A percentile compares a stretch with the other conserved stretches of the same genome.
phyloP scores from a whole-genome alignment of 306 rosid genomes.

The Gillenia trifoliata region DNA sequence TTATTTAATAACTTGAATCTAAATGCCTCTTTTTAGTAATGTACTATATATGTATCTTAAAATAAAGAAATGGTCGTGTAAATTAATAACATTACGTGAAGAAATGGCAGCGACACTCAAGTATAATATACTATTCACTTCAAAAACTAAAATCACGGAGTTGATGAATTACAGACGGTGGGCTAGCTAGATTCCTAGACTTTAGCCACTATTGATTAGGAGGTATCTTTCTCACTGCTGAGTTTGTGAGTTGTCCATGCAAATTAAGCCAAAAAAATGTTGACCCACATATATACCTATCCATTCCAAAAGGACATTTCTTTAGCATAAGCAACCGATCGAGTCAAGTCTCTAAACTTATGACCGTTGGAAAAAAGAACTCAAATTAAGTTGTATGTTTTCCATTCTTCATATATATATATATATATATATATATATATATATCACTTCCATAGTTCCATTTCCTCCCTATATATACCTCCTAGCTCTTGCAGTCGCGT shows the following conservation, averaged over 20 bases:
- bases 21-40: too few species aligned
- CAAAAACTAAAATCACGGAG: background rate
- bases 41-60: too few species aligned
- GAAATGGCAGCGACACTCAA: too few species aligned
- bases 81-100: too few species aligned
- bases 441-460: background rate
- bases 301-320: background rate
- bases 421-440: background rate
- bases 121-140: background rate
- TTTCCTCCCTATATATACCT: background rate
- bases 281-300: background rate
- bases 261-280: background rate
- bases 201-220: background rate
- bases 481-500: background rate
- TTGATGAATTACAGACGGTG: background rate
- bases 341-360: conserved; percentile 3
- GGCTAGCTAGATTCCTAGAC: background rate
- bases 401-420: too few species aligned
- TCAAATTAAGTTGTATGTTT: background rate
- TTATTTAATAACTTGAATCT: too few species aligned
- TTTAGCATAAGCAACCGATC: background rate
- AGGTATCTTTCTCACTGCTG: background rate
- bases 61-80: too few species aligned
- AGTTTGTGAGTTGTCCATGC: background rate
- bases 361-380: conserved; percentile 54